These are phyloP conservation scores for Penstemon davidsonii DNA, from an alignment of 257 asterid genomes.

Conservation along the genomic window DNA sequence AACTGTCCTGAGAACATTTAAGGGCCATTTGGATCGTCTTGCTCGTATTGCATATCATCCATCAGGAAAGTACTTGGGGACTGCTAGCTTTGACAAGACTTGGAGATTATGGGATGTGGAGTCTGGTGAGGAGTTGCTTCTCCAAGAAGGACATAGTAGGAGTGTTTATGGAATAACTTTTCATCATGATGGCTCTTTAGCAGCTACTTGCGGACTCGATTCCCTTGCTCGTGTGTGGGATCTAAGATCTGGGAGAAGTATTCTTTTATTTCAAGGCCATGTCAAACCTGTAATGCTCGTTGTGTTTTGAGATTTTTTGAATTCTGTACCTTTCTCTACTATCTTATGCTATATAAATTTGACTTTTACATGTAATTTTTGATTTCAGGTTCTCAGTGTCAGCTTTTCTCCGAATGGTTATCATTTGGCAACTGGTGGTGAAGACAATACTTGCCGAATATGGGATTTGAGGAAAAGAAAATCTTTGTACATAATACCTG, in stretches of 20 bases:
- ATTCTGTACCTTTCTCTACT: constrained; percentile 12
- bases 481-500: constrained; percentile 76
- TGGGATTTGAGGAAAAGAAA: constrained; percentile 93
- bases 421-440: constrained; percentile 95
- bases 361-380: neutral
- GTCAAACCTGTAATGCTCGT: constrained; percentile 73
- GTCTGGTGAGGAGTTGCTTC: constrained; percentile 90
- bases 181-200: constrained; percentile 90
- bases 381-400: constrained; percentile 65
- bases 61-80: constrained; percentile 85
- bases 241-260: constrained; percentile 85
- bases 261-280: constrained; percentile 91
- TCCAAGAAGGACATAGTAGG: constrained; percentile 98
- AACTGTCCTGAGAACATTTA: constrained; percentile 60
- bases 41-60: constrained; percentile 94
- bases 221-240: constrained; percentile 98
- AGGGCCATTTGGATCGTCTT: constrained; percentile 94
- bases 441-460: constrained; percentile 92
- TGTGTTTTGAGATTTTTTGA: constrained; percentile 18
- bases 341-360: constrained; percentile 1
- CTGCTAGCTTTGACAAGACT: constrained; percentile 90
- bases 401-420: constrained; percentile 94
- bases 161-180: constrained; percentile 85
- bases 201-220: constrained; percentile 91
- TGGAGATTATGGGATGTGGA: constrained; percentile 99